phyloP scores from a whole-genome alignment of 1,284 basidiomycete genomes.

The Lentinula novae-zelandiae region DNA sequence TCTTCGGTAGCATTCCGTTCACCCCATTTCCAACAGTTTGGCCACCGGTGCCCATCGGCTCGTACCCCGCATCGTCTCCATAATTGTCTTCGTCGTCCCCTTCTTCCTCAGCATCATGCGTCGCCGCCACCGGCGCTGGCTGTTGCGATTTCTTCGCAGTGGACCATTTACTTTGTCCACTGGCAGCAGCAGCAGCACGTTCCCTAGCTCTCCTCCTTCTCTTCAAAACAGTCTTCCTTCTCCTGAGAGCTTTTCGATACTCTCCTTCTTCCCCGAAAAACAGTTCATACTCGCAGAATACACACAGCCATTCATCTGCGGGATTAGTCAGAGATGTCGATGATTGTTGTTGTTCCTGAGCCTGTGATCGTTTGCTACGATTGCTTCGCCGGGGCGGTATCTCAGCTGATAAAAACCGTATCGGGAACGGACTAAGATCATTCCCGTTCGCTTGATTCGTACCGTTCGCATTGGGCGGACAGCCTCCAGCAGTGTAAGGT shows the following conservation, averaged over 20 bases:
- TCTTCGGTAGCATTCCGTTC: slow-evolving; percentile 18
- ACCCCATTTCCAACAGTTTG: slow-evolving; percentile 1
- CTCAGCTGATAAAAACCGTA: slow-evolving; percentile 66
- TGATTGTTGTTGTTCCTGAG: neutral
- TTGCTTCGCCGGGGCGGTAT: slow-evolving; percentile 48
- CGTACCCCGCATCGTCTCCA: slow-evolving; percentile 25
- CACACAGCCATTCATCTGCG: slow-evolving; percentile 86
- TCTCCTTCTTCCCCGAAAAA: slow-evolving; percentile 75
- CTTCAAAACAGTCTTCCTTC: slow-evolving; percentile 74
- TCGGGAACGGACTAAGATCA: slow-evolving; percentile 52
- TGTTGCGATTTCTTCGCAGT: slow-evolving; percentile 8
- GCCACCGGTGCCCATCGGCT: slow-evolving; percentile 17
- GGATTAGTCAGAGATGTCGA: slow-evolving; percentile 27
- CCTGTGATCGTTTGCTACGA: neutral
- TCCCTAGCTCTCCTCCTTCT: slow-evolving; percentile 74
- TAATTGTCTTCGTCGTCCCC: slow-evolving; percentile 31
- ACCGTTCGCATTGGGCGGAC: slow-evolving; percentile 30
- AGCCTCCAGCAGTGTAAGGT: slow-evolving; percentile 50
- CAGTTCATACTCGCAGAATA: slow-evolving; percentile 82
- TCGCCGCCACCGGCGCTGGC: slow-evolving; percentile 18
- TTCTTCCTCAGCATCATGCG: slow-evolving; percentile 25
- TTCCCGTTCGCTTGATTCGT: slow-evolving; percentile 33
- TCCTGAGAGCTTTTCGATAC: slow-evolving; percentile 63
- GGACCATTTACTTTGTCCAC: slow-evolving; percentile 21
- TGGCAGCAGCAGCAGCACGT: slow-evolving; percentile 57